phyloP scores from a whole-genome alignment of 352 stramenopile genomes.

The Peronosclerospora sorghi region DNA sequence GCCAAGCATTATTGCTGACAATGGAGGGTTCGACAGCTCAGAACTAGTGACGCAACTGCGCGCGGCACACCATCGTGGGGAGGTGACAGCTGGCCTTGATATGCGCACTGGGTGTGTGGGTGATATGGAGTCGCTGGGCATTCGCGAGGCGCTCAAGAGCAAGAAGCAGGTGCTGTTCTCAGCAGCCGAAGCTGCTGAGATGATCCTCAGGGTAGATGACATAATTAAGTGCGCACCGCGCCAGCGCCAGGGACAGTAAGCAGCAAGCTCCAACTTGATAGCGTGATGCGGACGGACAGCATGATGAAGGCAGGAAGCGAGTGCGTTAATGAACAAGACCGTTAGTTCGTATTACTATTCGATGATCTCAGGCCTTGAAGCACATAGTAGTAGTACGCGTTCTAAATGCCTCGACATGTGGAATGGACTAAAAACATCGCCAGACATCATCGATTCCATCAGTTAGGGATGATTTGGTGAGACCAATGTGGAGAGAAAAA shows the following conservation, averaged over 20 bases:
- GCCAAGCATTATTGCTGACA: slow-evolving; percentile 98
- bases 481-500: no score
- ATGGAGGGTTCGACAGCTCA: slow-evolving; percentile 97
- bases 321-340: no score
- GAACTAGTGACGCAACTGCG: slow-evolving; percentile 95
- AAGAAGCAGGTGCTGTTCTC: slow-evolving; percentile 97
- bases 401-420: no score
- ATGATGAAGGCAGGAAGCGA: no score
- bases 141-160: slow-evolving; percentile 93
- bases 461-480: no score
- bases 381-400: no score
- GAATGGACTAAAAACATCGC: no score
- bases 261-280: background rate
- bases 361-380: no score
- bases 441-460: no score
- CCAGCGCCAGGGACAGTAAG: slow-evolving; percentile 45
- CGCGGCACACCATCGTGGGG: slow-evolving; percentile 86
- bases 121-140: slow-evolving; percentile 96
- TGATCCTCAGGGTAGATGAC: slow-evolving; percentile 99
- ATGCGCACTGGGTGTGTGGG: slow-evolving; percentile 93
- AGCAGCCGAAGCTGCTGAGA: slow-evolving; percentile 97
- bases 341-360: no score
- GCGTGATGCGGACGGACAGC: no score
- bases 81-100: slow-evolving; percentile 92
- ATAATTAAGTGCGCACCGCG: slow-evolving; percentile 94